These are phyloP conservation scores for Cyberlindnera saturnus DNA, from an alignment of 805 yeast species.

Conservation along the genomic window DNA sequence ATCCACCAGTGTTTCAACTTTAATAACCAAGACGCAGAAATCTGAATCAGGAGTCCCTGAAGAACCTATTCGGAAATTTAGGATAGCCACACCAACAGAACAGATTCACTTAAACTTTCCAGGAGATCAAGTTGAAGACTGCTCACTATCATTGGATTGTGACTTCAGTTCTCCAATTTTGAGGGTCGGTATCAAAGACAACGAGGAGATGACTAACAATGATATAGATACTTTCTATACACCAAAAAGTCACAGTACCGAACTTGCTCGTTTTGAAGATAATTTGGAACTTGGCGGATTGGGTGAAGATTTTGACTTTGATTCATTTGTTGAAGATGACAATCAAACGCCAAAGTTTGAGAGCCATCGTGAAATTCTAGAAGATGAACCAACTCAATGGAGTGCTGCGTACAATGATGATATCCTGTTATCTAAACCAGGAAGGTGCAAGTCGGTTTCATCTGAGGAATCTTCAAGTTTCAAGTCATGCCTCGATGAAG, in stretches of 20 bases:
- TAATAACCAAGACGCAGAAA: neutral
- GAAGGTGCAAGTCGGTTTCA: neutral
- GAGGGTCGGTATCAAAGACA: conserved; percentile 15
- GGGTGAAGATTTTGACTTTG: neutral
- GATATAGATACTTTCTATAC: conserved; percentile 20
- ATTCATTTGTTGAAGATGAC: neutral
- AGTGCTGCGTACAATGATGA: no score
- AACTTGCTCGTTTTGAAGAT: neutral
- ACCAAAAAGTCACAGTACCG: conserved; percentile 17
- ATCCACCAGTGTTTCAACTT: neutral
- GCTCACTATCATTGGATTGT: conserved; percentile 16
- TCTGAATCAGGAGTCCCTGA: neutral
- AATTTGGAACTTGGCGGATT: neutral
- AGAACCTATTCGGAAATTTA: neutral
- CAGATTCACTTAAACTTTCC: neutral
- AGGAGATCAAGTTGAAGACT: neutral
- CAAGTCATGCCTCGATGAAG: conserved; percentile 17
- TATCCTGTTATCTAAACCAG: neutral
- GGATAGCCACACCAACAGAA: neutral
- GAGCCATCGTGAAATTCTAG: no score
- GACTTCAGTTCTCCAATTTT: conserved; percentile 18
- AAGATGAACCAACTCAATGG: no score
- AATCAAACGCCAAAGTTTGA: neutral
- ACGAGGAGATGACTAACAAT: conserved; percentile 7
- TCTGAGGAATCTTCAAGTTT: conserved; percentile 14